Base-by-base conservation (phyloP, 1,284 basidiomycete species). In the Anthracocystis panici-leucophaei region DNA sequence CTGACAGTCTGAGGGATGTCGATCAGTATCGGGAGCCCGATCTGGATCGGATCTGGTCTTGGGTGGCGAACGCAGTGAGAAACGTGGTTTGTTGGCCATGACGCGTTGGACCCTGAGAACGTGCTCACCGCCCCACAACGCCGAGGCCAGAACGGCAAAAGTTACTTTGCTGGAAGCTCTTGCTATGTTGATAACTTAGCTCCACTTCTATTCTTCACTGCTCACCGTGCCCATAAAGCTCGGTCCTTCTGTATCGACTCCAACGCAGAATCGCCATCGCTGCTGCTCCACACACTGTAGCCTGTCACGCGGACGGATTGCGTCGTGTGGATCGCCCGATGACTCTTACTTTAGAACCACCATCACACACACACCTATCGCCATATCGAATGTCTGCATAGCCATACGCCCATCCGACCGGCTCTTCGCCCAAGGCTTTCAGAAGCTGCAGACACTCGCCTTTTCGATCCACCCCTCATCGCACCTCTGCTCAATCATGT, bases 61-160 rank as follows among this genome's bases (percentile, higher is more conserved):
- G 35, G 35, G 35, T 38, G 35, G 35, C 35, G 14, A 38, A 49
- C 20, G 27, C 27, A 18, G 16, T 31, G 8, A 21, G 11, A 31
- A 25, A n/a, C 23, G 38, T n/a, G 7, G 8, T 4, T 31, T 18
- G 25, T 16, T 5, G 35, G 21, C 12, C 57, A 57, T 61, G 65
- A 67, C 58, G 57, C 53, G 56, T 35, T 65, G 67, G 61, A 70
- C 61, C 61, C 67, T 64, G 67, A 64, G 53, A 70, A 70, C 67
- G 61, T 70, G 67, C 46, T 10, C 59, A 23, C 23, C 44, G 44
- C 44, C 23, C 44, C 21, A 7, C 44, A 33, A 33, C 12, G 33
- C 33, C 41, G 41, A 42, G 41, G 41, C 41, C 41, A 9, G 44
- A 35, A 25, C 35, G 41, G 41, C n/a, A n/a, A 23, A 27, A 29